Percentiles rank a stretch among this genome's conserved stretches.
These are phyloP conservation scores for Luffa aegyptiaca DNA, from an alignment of 306 rosid species.

Conservation along the genomic window DNA sequence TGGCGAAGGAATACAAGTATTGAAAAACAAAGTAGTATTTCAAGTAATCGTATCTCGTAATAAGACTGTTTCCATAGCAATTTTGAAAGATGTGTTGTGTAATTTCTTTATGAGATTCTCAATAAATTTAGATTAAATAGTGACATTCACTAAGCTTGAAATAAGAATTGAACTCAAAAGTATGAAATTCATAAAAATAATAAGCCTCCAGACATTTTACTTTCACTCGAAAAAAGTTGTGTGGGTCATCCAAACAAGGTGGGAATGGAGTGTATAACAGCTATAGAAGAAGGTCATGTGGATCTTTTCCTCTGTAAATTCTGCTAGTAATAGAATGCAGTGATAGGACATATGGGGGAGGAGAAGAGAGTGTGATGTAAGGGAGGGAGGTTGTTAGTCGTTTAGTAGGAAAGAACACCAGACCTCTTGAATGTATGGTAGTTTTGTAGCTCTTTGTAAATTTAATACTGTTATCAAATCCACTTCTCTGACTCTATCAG, in stretches of 20 bases:
- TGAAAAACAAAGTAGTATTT: conserved; percentile 25
- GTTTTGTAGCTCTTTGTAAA: not conserved
- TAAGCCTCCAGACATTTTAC: not conserved
- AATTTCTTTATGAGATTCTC: not conserved
- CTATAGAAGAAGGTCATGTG: not conserved
- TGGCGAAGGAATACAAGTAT: conserved; percentile 54
- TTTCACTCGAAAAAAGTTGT: not conserved
- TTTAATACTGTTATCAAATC: not conserved
- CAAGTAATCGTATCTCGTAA: conserved; percentile 40
- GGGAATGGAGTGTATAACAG: not conserved
- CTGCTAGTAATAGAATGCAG: not conserved
- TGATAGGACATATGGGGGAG: not conserved
- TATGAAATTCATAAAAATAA: not conserved
- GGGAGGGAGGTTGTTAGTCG: not conserved
- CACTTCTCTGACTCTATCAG: not conserved
- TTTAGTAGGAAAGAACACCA: not conserved
- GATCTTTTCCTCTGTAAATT: not conserved
- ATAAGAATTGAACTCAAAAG: not conserved
- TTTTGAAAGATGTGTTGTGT: not conserved
- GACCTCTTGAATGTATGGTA: not conserved
- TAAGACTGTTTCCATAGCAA: conserved; percentile 12
- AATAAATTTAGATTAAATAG: not conserved
- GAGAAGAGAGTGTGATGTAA: not conserved
- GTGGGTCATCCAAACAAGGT: not conserved
- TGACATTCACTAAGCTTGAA: not conserved